Base-by-base conservation (phyloP, 108 stramenopile genomes). In the Bacterosira constricta region DNA sequence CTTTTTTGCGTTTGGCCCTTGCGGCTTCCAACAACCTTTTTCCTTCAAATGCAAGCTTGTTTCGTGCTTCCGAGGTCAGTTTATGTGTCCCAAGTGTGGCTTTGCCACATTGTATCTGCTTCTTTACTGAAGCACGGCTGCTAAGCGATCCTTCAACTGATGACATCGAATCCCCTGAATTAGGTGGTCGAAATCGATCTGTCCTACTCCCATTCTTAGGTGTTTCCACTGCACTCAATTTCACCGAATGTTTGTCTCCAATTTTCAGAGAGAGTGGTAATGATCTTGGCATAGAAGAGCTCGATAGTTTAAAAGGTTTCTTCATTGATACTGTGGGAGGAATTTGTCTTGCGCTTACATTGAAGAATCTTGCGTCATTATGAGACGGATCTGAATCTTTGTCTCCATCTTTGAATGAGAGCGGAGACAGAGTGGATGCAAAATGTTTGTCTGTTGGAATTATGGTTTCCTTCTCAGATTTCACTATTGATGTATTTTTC, bases 131-230 rank as follows among this genome's bases (percentile, higher is more conserved):
- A 23, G 79, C 53, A 11, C 66, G 71, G 36, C 79, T 73, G 21
- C 71, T 64, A 23, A 80, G 37, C 10, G 79, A 80, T 10, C 79
- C 79, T 21, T 79, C 78, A 31, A 71, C 13, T 15, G 77, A 79
- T 32, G 77, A 77, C 15, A 69, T 21, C 2, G 77, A 70, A 36
- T 65, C 77, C 7, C 29, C 63, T 23, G 66, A 63, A 10, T 58
- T 58, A 6, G 55, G 68, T 13, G 41, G 60, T 21, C 20, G 20
- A 29, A 25, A 13, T 44, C 49, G 25, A 21, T 50, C 41, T 13
- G 35, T 6, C 9, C 20, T 44, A 17, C 6, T 45, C 18, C 15
- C 41, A 60, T 59, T 64, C 25, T 6, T 64, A 9, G 63, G 55
- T 66, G 56, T 66, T 41, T 66, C 38, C 1, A 34, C 32, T 13